A percentile compares a stretch with the other conserved stretches of the same genome.
These are phyloP conservation scores for Zygoascus sp. DNA, from an alignment of 1,139 yeast genomes.

Conservation along the genomic window DNA sequence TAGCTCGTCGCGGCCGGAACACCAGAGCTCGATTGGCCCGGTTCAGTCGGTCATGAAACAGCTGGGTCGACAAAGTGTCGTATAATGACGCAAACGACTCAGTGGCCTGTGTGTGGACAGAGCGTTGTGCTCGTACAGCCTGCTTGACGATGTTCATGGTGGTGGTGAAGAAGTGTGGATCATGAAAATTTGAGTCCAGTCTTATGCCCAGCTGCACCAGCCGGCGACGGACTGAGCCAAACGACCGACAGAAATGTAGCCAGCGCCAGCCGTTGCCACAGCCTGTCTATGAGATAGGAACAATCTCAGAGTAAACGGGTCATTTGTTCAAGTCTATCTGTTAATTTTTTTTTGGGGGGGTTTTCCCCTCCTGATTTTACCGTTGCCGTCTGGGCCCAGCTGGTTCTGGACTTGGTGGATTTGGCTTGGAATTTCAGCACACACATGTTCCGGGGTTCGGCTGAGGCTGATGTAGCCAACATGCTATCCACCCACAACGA, in stretches of 20 bases:
- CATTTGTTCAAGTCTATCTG: too few relatives aligned
- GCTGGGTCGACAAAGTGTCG: constrained; percentile 14
- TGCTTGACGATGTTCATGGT: constrained; percentile 2
- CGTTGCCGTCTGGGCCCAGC: too few relatives aligned
- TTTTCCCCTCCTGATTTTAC: too few relatives aligned
- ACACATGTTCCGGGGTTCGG: too few relatives aligned
- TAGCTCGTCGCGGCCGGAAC: constrained; percentile 28
- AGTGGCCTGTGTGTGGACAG: not conserved
- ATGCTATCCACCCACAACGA: not conserved
- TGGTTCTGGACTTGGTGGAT: too few relatives aligned
- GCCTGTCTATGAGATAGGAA: too few relatives aligned
- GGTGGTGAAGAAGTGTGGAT: not conserved
- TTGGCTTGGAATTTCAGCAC: too few relatives aligned
- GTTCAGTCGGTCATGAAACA: constrained; percentile 21
- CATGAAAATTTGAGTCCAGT: not conserved
- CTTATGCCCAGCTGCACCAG: too few relatives aligned
- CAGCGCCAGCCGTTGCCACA: too few relatives aligned
- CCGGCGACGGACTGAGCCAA: not conserved
- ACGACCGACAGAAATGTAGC: not conserved
- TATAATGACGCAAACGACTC: constrained; percentile 12
- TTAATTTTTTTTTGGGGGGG: too few relatives aligned
- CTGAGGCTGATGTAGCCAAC: too few relatives aligned
- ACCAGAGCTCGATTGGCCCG: constrained; percentile 25
- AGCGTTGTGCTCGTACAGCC: not conserved
- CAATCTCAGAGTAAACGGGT: too few relatives aligned